Percentiles rank a stretch among this genome's conserved stretches.
Conservation (phyloP, 208 protist genomes). For the Strigomonas culicis region DNA sequence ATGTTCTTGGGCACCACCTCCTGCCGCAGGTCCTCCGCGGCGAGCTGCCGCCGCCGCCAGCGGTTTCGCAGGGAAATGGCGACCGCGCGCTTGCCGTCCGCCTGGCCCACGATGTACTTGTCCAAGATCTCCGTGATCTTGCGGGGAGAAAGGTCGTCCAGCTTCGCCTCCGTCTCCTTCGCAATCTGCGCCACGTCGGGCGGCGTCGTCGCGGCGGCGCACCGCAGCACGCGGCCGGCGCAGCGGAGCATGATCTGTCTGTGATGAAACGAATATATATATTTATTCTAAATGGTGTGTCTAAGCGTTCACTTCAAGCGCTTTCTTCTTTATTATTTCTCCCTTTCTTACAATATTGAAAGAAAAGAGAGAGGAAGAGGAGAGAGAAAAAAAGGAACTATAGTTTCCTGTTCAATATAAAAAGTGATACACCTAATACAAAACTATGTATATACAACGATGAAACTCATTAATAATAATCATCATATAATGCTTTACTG, state of each 20-base stretch:
- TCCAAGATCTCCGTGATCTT: slow-evolving; percentile 93
- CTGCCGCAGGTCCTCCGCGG: slow-evolving; percentile 58
- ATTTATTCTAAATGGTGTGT: too few species aligned
- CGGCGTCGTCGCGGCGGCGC: slow-evolving; percentile 36
- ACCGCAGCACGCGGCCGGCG: slow-evolving; percentile 31
- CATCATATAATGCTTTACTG: slow-evolving; percentile 13
- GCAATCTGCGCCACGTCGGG: slow-evolving; percentile 55
- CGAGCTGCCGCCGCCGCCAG: slow-evolving; percentile 87
- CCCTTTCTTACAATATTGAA: background rate
- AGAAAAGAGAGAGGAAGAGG: background rate
- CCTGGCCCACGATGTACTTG: slow-evolving; percentile 95
- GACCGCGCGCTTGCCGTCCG: slow-evolving; percentile 94
- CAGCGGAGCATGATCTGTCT: slow-evolving; percentile 53
- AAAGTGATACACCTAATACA: too few species aligned
- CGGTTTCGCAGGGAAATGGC: slow-evolving; percentile 96
- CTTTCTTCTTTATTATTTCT: background rate
- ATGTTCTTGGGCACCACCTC: slow-evolving; percentile 95
- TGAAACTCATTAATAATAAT: slow-evolving; percentile 2
- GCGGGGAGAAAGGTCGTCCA: slow-evolving; percentile 83
- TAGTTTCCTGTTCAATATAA: too few species aligned
- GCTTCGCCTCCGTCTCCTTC: slow-evolving; percentile 45
- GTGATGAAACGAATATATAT: too few species aligned
- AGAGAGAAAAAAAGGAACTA: background rate
- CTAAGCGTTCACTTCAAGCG: too few species aligned
- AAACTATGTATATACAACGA: too few species aligned